Conservation (phyloP, 345 rosid genomes). For the Salix arbutifolia region DNA sequence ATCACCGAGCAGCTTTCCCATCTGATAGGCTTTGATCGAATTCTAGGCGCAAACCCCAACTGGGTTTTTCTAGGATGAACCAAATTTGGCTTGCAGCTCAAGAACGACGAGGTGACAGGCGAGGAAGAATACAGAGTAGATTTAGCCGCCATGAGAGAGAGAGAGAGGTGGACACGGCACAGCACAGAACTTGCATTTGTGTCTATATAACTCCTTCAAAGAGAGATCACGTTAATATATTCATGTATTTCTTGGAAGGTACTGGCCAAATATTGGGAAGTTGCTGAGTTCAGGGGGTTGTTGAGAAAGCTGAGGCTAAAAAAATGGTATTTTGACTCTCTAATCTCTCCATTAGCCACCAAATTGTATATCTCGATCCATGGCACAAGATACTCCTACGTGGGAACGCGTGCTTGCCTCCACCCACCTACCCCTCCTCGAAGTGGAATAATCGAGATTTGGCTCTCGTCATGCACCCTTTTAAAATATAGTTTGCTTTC, state of each 20-base stretch:
- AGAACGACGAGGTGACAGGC: conserved; percentile 6
- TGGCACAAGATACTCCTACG: too few species aligned
- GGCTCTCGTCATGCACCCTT: too few species aligned
- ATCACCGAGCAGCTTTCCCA: background rate
- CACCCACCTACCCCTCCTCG: too few species aligned
- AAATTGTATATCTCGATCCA: too few species aligned
- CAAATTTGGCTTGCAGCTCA: conserved; percentile 17
- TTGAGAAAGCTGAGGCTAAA: background rate
- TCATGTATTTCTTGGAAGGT: too few species aligned
- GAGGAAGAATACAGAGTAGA: conserved; percentile 28
- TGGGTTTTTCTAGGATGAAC: conserved; percentile 20
- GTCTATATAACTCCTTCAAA: background rate
- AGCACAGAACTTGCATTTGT: background rate
- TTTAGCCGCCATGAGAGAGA: conserved; percentile 35
- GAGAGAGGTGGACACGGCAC: background rate
- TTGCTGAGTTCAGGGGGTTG: conserved; percentile 4
- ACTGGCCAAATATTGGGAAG: background rate
- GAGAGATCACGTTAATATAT: background rate
- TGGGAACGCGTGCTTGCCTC: too few species aligned
- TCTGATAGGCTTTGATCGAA: conserved; percentile 7
- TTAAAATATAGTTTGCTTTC: too few species aligned
- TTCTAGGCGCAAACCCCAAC: conserved; percentile 20
- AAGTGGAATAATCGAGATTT: too few species aligned
- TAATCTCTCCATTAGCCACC: too few species aligned
- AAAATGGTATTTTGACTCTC: background rate